phyloP scores from a whole-genome alignment of 768 basidiomycete genomes.

The Termitomyces sp. region DNA sequence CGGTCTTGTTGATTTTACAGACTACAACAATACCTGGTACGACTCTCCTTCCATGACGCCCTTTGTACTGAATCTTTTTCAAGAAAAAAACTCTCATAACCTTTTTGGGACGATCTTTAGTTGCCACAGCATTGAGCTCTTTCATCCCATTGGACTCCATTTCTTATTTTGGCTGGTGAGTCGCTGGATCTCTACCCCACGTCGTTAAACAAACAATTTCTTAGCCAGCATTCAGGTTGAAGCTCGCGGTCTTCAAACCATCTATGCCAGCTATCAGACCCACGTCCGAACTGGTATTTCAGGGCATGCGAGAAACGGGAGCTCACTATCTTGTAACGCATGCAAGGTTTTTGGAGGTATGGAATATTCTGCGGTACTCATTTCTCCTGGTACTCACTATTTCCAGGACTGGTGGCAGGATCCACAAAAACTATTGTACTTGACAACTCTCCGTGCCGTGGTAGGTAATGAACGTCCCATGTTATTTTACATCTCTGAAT shows the following conservation, averaged over 20 bases:
- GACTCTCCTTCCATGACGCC: neutral
- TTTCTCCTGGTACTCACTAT: neutral
- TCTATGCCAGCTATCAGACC: neutral
- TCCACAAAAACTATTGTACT: neutral
- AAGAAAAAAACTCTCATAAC: neutral
- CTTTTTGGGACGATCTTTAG: neutral
- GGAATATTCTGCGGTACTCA: neutral
- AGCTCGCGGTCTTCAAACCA: neutral
- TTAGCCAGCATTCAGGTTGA: neutral
- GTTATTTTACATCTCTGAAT: neutral
- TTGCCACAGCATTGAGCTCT: conserved; percentile 5
- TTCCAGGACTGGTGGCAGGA: conserved; percentile 5
- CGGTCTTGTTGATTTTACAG: neutral
- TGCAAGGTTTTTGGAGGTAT: conserved; percentile 3
- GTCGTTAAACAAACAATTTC: neutral
- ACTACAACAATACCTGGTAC: neutral
- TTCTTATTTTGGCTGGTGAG: conserved; percentile 3
- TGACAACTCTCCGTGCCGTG: neutral
- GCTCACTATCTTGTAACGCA: neutral
- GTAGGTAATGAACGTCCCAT: neutral
- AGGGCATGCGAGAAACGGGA: neutral
- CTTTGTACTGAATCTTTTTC: neutral
- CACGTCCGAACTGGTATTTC: neutral
- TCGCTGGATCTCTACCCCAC: neutral
- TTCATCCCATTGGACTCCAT: neutral